A percentile compares a stretch with the other conserved stretches of the same genome.
phyloP scores from a whole-genome alignment of 1,284 basidiomycete species.

The Boletellus sp. region DNA sequence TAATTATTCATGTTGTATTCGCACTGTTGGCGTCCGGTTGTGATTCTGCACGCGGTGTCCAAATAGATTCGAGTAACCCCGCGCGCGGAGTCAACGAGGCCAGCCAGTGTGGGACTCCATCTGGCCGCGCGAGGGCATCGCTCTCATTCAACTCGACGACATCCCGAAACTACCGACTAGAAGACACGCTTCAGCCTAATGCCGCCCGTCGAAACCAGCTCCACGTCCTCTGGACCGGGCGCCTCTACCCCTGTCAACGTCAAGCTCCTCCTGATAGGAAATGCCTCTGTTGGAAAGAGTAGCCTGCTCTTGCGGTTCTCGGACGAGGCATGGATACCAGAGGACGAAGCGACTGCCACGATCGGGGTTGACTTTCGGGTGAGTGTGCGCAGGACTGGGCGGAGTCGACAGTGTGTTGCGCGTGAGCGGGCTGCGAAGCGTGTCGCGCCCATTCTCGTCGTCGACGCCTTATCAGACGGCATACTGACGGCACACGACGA shows the following conservation, averaged over 20 bases:
- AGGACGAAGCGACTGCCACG: constrained; percentile 94
- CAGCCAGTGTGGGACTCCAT: not conserved
- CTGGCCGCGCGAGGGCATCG: constrained; percentile 4
- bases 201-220: constrained; percentile 17
- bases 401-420: too few relatives aligned
- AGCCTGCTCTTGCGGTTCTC: constrained; percentile 91
- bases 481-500: constrained; percentile 4
- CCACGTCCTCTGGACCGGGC: constrained; percentile 8
- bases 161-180: not conserved
- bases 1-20: constrained; percentile 13
- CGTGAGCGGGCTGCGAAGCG: too few relatives aligned
- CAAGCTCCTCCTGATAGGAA: constrained; percentile 77
- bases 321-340: constrained; percentile 92
- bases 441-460: not conserved
- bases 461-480: not conserved
- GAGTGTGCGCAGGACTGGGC: constrained; percentile 28
- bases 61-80: constrained; percentile 9
- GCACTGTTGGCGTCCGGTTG: constrained; percentile 1
- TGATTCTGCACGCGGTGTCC: not conserved
- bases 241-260: constrained; percentile 35
- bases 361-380: constrained; percentile 85
- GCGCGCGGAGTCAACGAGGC: constrained; percentile 21
- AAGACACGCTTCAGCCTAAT: constrained; percentile 8
- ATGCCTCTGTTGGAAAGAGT: constrained; percentile 90
- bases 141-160: constrained; percentile 4